Evolutionary conservation across 1,139 yeast genomes (phyloP).

Genomic region (Protomyces arabidopsidicola): DNA sequence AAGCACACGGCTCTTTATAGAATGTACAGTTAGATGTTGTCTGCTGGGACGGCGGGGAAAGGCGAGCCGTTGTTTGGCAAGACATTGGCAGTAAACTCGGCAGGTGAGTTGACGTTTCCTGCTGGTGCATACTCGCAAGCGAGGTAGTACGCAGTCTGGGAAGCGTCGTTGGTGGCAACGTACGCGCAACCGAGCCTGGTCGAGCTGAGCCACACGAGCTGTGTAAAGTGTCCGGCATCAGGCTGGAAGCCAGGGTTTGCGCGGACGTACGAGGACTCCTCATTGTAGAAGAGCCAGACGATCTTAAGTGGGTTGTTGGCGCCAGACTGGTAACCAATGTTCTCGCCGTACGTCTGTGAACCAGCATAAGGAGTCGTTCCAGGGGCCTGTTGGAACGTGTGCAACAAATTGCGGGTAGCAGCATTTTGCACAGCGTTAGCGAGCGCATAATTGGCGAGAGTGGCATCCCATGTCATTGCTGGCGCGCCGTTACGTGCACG

Average conservation of each 20-base stretch:
- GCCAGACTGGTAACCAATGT: constrained; percentile 53
- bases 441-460: constrained; percentile 44
- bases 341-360: constrained; percentile 62
- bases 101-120: constrained; percentile 43
- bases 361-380: constrained; percentile 48
- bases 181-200: constrained; percentile 72
- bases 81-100: constrained; percentile 49
- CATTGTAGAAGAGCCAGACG: constrained; percentile 71
- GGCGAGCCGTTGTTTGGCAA: background rate
- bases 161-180: constrained; percentile 41
- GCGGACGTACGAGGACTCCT: constrained; percentile 52
- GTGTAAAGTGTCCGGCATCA: constrained; percentile 72
- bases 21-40: constrained; percentile 9
- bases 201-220: constrained; percentile 72
- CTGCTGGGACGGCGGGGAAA: constrained; percentile 11
- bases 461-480: constrained; percentile 59
- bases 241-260: constrained; percentile 51
- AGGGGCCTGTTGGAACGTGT: constrained; percentile 50
- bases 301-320: constrained; percentile 46
- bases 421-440: constrained; percentile 60
- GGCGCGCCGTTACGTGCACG: constrained; percentile 64
- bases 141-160: constrained; percentile 37
- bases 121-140: constrained; percentile 44
- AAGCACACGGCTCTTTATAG: background rate
- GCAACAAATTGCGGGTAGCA: constrained; percentile 66